A percentile compares a stretch with the other conserved stretches of the same genome.
Evolutionary conservation across 2,329 filamentous ascomycete genomes (phyloP).

Genomic region (Sclerotinia borealis): DNA sequence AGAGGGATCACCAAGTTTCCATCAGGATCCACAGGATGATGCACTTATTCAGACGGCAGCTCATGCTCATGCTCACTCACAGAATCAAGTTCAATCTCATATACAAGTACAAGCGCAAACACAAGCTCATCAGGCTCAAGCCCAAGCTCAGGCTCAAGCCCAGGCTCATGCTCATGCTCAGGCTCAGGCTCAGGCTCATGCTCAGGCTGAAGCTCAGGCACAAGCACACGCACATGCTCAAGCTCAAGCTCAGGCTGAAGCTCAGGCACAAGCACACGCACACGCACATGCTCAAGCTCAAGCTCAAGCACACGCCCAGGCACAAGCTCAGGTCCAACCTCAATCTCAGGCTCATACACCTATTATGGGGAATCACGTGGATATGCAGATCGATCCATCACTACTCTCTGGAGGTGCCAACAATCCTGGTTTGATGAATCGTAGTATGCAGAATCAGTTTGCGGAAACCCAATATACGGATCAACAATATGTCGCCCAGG

Average conservation of each 20-base stretch:
- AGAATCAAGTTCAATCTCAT: slow-evolving; percentile 21
- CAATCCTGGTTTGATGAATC: slow-evolving; percentile 31
- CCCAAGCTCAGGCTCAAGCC: slow-evolving; percentile 20
- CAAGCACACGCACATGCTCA: slow-evolving; percentile 12
- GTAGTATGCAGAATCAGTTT: slow-evolving; percentile 31
- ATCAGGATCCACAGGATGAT: slow-evolving; percentile 24
- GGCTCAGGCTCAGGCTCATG: slow-evolving; percentile 19
- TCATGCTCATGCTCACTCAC: slow-evolving; percentile 31
- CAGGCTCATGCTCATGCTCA: slow-evolving; percentile 21
- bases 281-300: slow-evolving; percentile 21
- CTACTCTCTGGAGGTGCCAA: slow-evolving; percentile 48
- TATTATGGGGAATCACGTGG: slow-evolving; percentile 37
- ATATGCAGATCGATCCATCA: slow-evolving; percentile 59
- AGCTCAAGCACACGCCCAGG: slow-evolving; percentile 17
- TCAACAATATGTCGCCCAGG: slow-evolving; percentile 34
- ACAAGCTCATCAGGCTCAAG: slow-evolving; percentile 18
- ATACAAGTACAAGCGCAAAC: slow-evolving; percentile 16
- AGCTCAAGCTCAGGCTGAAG: slow-evolving; percentile 18
- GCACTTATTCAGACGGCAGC: slow-evolving; percentile 25
- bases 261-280: slow-evolving; percentile 18
- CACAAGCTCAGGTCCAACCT: slow-evolving; percentile 13
- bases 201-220: slow-evolving; percentile 18
- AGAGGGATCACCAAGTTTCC: slow-evolving; percentile 24
- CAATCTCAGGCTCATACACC: slow-evolving; percentile 18
- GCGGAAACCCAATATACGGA: slow-evolving; percentile 28